These are phyloP conservation scores for Tolypocladium capitatum DNA, from an alignment of 2,329 filamentous ascomycete genomes.

Conservation along the genomic window DNA sequence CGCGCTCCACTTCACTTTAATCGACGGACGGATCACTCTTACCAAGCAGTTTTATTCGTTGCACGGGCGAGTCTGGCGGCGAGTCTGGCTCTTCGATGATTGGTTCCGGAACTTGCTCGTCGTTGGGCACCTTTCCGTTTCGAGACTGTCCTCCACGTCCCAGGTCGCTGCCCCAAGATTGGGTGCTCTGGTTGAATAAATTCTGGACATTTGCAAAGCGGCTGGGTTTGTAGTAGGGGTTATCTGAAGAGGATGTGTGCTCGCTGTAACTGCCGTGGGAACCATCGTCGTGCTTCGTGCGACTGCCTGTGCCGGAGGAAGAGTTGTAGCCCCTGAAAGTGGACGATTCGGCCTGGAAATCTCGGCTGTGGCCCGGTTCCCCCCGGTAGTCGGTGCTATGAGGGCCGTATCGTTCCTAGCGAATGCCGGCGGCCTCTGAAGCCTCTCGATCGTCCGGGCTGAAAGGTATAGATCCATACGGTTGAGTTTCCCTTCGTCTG, in stretches of 20 bases:
- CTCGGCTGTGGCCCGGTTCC: background rate
- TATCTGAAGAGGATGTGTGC: conserved; percentile 16
- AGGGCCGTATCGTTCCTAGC: conserved; percentile 12
- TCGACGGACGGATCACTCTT: conserved; percentile 2
- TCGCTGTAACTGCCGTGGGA: conserved; percentile 4
- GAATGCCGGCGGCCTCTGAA: conserved; percentile 11
- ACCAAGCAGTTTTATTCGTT: conserved; percentile 16
- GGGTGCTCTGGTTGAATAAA: background rate
- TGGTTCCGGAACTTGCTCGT: conserved; percentile 14
- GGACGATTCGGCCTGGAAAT: background rate
- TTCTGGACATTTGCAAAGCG: conserved; percentile 5
- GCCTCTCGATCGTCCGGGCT: conserved; percentile 4
- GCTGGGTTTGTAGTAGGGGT: conserved; percentile 21
- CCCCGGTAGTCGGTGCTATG: background rate
- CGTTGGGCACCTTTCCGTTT: background rate
- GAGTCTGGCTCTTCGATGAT: conserved; percentile 22
- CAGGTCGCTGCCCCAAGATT: background rate
- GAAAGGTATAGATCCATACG: background rate
- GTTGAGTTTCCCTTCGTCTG: background rate
- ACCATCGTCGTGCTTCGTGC: background rate
- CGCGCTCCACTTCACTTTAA: background rate
- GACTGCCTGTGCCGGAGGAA: background rate
- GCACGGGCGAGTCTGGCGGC: conserved; percentile 10
- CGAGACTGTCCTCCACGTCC: background rate
- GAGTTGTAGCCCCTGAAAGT: background rate